Evolutionary conservation across 164 flowering plant genomes (phyloP), one percentile per base, ranked within the genome.

Genomic region (Vitis amurensis): DNA sequence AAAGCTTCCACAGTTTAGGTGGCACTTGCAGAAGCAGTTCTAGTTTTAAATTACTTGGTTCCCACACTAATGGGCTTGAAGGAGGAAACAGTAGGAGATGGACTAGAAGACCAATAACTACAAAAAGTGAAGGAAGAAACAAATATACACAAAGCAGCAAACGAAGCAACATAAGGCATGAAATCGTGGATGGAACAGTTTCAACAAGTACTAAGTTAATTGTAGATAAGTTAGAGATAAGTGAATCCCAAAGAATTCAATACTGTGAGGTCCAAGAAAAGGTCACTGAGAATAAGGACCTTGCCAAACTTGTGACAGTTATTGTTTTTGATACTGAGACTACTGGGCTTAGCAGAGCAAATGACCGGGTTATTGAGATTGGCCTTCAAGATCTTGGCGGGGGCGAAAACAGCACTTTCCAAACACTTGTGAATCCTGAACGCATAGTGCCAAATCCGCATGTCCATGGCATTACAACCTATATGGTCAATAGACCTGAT

Each of bases 311-410:
- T 30, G 79, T 77, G 10, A 87, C 97, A 13, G 61, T 82, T 63
- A 73, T 94, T 64, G 88, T 83, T 70, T 86, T 90, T 71, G 99
- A 94, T 78, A 77, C 86, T 69, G 97, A 94, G 81, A 92, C 99
- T 19, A 91, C 95, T 19, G 97, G 99, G n/a, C 70, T 92, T 29
- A 74, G 87, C 72, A 86, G 88, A 77, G 77, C 74, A 69, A 71
- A 66, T 49, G 89, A 86, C 8, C 68, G 93, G 62, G 87, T 92
- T 29, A 86, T 94, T 68, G 99, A 94, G 88, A 70, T 94, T 76
- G 99, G 93, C 50, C 65, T 88, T 52, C 95, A 80, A 68, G 97
- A 92, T 84, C 89, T 95, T 67, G 31, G 16, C 2, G 98, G 99
- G 48, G 99, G 99, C 50, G 79, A 79, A 75, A 86, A 87, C 76